A percentile compares a stretch with the other conserved stretches of the same genome.
Conservation (phyloP, 1,284 basidiomycete species). For the Fomitopsis betulina region DNA sequence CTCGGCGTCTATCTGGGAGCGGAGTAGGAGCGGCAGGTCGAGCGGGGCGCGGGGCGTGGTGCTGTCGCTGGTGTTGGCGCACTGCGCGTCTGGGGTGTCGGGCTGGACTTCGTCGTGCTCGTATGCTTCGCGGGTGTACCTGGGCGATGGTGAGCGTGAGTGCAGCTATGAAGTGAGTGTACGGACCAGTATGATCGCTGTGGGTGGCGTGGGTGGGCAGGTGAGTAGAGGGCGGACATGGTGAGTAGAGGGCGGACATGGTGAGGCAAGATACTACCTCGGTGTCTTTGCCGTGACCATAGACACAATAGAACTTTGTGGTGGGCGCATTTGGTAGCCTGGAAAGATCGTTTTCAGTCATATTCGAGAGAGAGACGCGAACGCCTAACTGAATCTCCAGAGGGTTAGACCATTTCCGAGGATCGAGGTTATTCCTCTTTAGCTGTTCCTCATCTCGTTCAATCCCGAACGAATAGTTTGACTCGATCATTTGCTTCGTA, state of each 20-base stretch:
- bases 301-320: conserved; percentile 92
- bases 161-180: not conserved
- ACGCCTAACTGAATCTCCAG: conserved; percentile 72
- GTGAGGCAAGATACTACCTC: conserved; percentile 53
- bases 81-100: conserved; percentile 41
- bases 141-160: conserved; percentile 18
- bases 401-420: conserved; percentile 92
- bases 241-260: not conserved
- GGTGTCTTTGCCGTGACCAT: conserved; percentile 96
- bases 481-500: conserved; percentile 74
- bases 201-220: not conserved
- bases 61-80: conserved; percentile 36
- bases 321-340: conserved; percentile 89
- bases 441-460: conserved; percentile 72
- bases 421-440: conserved; percentile 65
- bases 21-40: conserved; percentile 55
- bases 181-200: conserved; percentile 75
- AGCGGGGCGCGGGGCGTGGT: conserved; percentile 42
- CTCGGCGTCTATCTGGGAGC: conserved; percentile 81
- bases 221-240: not conserved
- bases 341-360: not conserved
- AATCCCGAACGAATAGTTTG: conserved; percentile 93
- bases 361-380: too few species aligned
- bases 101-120: conserved; percentile 59
- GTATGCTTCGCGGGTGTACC: conserved; percentile 72